Evolutionary conservation across 2,329 filamentous ascomycete species (phyloP), one percentile per base, ranked within the genome.

Genomic region (Epichloe glyceriae): DNA sequence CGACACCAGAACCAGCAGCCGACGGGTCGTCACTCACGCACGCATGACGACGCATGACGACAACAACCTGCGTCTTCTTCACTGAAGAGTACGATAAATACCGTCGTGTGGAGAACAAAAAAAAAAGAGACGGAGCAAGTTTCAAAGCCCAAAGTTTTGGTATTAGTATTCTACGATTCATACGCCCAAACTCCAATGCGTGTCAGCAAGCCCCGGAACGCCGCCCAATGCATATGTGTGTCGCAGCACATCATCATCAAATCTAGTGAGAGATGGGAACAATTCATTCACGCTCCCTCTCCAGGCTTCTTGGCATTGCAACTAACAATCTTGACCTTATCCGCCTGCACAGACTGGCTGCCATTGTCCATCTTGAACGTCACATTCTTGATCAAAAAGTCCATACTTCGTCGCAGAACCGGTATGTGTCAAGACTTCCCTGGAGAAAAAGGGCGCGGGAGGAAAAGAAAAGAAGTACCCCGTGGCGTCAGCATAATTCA

Each of bases 351-450:
- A 1, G 80, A 79, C 54, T 82, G 79, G 51, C 79, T 80, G 58
- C 76, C 77, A 49, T 85, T 88, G 60, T 97, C 91, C 73, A 97
- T 85, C 73, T 98, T 98, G 74, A 98, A 97, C n/a, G 84, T 89
- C 51, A 97, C 90, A 58, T 97, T 93, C 71, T 96, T 96, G 70
- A 98, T 95, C 52, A 98, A 79, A 68, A 98, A 1, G 93, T 98
- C 93, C 93, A 98, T 53, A 98, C 93, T 72, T 98, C 93, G 70
- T 98, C 93, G 73, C 93, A 98, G 78, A 98, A 98, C 60, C 93
- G 86, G 74, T 98, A 98, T 15, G 93, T 97, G 67, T 97, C 90
- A 56, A 98, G 83, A 64, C 94, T 93, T 46, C 93, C 93, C 91
- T 96, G 44, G 3, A 45, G 6, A 37, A 26, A n/a, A 6, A 22